A percentile compares a stretch with the other conserved stretches of the same genome.
Evolutionary conservation across 164 flowering plant genomes (phyloP).

Genomic region (Taxillus chinensis): DNA sequence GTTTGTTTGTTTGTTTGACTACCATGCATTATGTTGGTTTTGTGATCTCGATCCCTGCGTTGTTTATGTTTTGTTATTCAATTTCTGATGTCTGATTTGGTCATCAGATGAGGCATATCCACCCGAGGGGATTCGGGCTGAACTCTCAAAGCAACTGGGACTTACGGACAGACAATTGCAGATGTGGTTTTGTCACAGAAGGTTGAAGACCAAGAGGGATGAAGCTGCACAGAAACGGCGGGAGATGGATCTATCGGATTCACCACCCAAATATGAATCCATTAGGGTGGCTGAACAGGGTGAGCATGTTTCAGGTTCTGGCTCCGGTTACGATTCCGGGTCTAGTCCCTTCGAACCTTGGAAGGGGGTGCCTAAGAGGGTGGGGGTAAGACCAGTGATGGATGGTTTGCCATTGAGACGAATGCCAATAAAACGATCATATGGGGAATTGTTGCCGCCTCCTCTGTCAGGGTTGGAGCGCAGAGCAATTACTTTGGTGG

Average conservation of each 20-base stretch:
- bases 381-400: not conserved
- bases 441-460: not conserved
- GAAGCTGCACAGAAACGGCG: slow-evolving; percentile 14
- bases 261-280: slow-evolving; percentile 16
- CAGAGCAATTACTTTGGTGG: slow-evolving; percentile 5
- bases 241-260: slow-evolving; percentile 12
- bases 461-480: slow-evolving; percentile 1
- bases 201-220: slow-evolving; percentile 57
- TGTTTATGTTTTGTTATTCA: no score
- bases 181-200: slow-evolving; percentile 74
- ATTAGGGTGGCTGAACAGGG: slow-evolving; percentile 16
- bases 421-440: not conserved
- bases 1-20: no score
- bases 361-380: not conserved
- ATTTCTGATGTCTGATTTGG: not conserved
- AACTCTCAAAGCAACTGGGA: slow-evolving; percentile 41
- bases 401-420: not conserved
- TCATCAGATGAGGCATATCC: slow-evolving; percentile 49
- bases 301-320: slow-evolving; percentile 15
- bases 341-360: not conserved
- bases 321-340: not conserved
- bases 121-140: slow-evolving; percentile 41
- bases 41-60: no score
- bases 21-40: no score
- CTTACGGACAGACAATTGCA: slow-evolving; percentile 55